Evolutionary conservation across 1,139 yeast genomes (phyloP).

Genomic region (Candida mesenterica): DNA sequence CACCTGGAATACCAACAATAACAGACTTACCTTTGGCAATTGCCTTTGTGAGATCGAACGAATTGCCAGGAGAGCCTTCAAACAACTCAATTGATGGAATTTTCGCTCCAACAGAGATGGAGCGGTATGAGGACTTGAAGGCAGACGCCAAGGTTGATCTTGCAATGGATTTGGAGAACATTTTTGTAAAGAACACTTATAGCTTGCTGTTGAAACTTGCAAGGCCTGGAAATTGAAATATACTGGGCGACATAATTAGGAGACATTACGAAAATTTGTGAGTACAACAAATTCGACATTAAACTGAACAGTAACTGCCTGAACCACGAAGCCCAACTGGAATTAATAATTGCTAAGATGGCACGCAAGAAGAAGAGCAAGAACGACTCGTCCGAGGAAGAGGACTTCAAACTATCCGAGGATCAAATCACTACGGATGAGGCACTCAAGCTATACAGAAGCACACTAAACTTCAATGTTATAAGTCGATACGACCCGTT

Average conservation of each 20-base stretch:
- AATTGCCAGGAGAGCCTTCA: constrained; percentile 69
- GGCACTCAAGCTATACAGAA: constrained; percentile 59
- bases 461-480: constrained; percentile 76
- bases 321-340: not conserved
- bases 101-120: constrained; percentile 49
- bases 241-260: no score
- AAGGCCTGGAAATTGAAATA: no score
- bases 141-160: constrained; percentile 7
- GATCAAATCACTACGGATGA: constrained; percentile 26
- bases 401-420: constrained; percentile 6
- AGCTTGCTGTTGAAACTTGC: no score
- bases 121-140: constrained; percentile 17
- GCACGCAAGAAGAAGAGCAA: constrained; percentile 11
- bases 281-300: no score
- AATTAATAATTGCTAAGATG: constrained; percentile 1
- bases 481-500: constrained; percentile 81
- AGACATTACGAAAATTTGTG: no score
- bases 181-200: no score
- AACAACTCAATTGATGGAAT: constrained; percentile 58
- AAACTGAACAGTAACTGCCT: not conserved
- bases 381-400: constrained; percentile 5
- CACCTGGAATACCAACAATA: constrained; percentile 86
- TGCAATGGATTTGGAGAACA: constrained; percentile 8
- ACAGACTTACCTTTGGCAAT: constrained; percentile 53
- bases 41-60: constrained; percentile 58